Evolutionary conservation across 345 rosid species (phyloP).

Genomic region (Erucastrum elatum): DNA sequence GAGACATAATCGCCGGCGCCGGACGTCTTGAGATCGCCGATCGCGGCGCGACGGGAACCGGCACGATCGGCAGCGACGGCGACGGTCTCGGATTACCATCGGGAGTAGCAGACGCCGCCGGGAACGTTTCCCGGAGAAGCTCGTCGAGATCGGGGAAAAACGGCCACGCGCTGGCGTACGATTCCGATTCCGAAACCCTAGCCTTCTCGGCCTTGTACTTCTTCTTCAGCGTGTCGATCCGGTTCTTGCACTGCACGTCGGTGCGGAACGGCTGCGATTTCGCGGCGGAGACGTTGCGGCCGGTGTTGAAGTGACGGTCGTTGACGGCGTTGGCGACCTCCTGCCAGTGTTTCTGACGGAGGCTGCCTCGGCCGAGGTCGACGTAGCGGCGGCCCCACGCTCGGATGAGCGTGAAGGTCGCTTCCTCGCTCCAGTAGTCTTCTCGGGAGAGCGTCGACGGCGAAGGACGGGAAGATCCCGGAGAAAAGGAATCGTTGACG

Average conservation of each 20-base stretch:
- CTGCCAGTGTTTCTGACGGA: constrained; percentile 99
- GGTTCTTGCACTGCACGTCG: constrained; percentile 97
- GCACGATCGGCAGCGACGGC: constrained; percentile 47
- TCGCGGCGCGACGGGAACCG: constrained; percentile 44
- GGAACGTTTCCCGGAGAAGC: constrained; percentile 65
- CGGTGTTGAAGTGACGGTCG: constrained; percentile 64
- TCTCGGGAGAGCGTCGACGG: constrained; percentile 67
- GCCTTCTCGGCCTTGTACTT: constrained; percentile 93
- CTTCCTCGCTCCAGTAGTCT: constrained; percentile 99
- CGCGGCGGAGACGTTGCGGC: constrained; percentile 43
- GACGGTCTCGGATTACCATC: constrained; percentile 38
- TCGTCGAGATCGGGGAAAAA: constrained; percentile 77
- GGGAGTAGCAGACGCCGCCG: constrained; percentile 40
- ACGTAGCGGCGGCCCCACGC: constrained; percentile 92
- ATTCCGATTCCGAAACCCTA: constrained; percentile 56
- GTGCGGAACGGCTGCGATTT: constrained; percentile 87
- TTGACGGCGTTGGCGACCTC: constrained; percentile 96
- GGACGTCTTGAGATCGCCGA: constrained; percentile 47
- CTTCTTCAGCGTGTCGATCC: constrained; percentile 96
- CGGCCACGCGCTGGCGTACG: constrained; percentile 72
- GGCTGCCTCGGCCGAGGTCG: constrained; percentile 87
- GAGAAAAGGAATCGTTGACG: constrained; percentile 44
- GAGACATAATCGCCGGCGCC: too few species aligned
- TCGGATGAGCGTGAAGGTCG: constrained; percentile 87
- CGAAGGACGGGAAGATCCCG: constrained; percentile 49